phyloP scores from a whole-genome alignment of 345 rosid species.

The Lepidium sativum region DNA sequence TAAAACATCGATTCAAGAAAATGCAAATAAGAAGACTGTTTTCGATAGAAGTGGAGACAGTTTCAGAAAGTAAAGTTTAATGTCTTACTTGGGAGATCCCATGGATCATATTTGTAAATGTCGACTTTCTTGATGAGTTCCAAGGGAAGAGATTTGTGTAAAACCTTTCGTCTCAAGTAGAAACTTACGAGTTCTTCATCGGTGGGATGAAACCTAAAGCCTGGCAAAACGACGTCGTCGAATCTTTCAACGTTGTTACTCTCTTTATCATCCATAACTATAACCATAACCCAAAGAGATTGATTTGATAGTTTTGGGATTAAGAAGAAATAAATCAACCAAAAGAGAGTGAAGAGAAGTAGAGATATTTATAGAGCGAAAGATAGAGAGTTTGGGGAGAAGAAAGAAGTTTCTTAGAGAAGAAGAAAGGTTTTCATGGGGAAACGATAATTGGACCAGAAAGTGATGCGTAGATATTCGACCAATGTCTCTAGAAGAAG shows the following conservation, averaged over 20 bases:
- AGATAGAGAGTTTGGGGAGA: neutral
- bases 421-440: slow-evolving; percentile 25
- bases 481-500: slow-evolving; percentile 20
- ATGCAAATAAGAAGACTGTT: neutral
- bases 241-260: slow-evolving; percentile 39
- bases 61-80: neutral
- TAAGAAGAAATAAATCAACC: neutral
- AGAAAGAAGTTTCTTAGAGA: slow-evolving; percentile 11
- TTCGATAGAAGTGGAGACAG: neutral
- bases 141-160: slow-evolving; percentile 50
- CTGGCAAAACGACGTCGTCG: slow-evolving; percentile 79
- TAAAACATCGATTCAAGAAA: slow-evolving; percentile 5
- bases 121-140: slow-evolving; percentile 92
- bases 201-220: slow-evolving; percentile 91
- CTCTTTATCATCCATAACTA: slow-evolving; percentile 32
- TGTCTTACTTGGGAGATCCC: slow-evolving; percentile 96
- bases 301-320: neutral
- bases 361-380: slow-evolving; percentile 7
- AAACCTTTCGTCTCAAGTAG: slow-evolving; percentile 60
- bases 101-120: slow-evolving; percentile 86
- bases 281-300: slow-evolving; percentile 3
- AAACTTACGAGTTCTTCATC: slow-evolving; percentile 95
- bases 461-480: slow-evolving; percentile 24
- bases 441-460: slow-evolving; percentile 28
- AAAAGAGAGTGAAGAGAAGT: slow-evolving; percentile 5